These are phyloP conservation scores for Conticribra weissflogii DNA, from an alignment of 108 stramenopile species.

Conservation along the genomic window DNA sequence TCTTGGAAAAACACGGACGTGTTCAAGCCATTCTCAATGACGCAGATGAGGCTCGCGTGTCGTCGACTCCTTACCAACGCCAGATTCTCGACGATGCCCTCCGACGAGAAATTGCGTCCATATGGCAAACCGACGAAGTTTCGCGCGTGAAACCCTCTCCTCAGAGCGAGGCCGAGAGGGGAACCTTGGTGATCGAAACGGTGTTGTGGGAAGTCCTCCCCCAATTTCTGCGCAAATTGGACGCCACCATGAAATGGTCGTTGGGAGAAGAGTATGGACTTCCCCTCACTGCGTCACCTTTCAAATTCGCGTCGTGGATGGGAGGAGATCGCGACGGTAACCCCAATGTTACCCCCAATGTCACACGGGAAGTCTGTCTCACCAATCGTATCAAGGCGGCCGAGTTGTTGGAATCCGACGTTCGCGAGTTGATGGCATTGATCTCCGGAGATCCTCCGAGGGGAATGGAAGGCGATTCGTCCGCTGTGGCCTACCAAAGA, in stretches of 20 bases:
- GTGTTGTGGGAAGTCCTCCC: slow-evolving; percentile 97
- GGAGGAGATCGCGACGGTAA: slow-evolving; percentile 98
- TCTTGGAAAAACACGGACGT: slow-evolving; percentile 81
- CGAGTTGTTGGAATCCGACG: slow-evolving; percentile 67
- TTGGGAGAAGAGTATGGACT: slow-evolving; percentile 66
- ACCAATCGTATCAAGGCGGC: slow-evolving; percentile 89
- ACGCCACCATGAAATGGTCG: slow-evolving; percentile 68
- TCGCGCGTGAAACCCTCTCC: slow-evolving; percentile 92
- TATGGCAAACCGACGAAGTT: slow-evolving; percentile 91
- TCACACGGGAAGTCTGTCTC: slow-evolving; percentile 87
- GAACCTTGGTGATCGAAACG: slow-evolving; percentile 92
- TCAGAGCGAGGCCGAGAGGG: slow-evolving; percentile 89
- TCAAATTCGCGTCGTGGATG: slow-evolving; percentile 97
- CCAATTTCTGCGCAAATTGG: slow-evolving; percentile 85
- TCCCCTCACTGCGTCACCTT: slow-evolving; percentile 82
- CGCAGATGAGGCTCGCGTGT: slow-evolving; percentile 60
- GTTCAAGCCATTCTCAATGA: slow-evolving; percentile 73
- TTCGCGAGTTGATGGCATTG: slow-evolving; percentile 59
- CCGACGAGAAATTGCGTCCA: slow-evolving; percentile 73
- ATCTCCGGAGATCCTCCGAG: slow-evolving; percentile 59
- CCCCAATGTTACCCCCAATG: slow-evolving; percentile 94
- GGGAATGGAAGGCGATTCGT: slow-evolving; percentile 5
- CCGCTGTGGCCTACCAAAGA: slow-evolving; percentile 29
- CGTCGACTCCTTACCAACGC: slow-evolving; percentile 52
- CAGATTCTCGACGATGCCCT: slow-evolving; percentile 64